These are phyloP conservation scores for Pseudogymnoascus sp. DNA, from an alignment of 2,329 filamentous ascomycete species.

Conservation along the genomic window DNA sequence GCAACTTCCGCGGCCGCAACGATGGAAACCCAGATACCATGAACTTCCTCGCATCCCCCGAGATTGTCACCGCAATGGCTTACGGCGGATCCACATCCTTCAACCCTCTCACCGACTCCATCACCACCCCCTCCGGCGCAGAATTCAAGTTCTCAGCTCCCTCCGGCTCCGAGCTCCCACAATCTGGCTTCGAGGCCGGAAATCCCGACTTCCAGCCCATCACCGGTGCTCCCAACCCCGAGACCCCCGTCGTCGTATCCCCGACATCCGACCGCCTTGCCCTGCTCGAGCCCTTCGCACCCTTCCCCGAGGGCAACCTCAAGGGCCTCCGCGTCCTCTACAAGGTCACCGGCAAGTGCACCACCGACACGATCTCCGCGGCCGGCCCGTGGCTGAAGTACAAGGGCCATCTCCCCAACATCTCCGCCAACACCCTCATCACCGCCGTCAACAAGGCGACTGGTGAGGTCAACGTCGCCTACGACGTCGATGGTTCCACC, in stretches of 20 bases:
- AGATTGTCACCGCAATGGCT: constrained; percentile 92
- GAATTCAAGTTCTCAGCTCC: constrained; percentile 80
- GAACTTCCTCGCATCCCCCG: constrained; percentile 97
- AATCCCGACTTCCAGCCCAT: constrained; percentile 66
- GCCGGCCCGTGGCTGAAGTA: constrained; percentile 98
- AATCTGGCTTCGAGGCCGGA: constrained; percentile 65
- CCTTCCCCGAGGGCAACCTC: constrained; percentile 73
- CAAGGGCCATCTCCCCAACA: constrained; percentile 98
- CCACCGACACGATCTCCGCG: constrained; percentile 96
- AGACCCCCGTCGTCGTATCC: constrained; percentile 66
- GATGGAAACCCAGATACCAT: constrained; percentile 95
- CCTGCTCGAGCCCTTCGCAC: constrained; percentile 78
- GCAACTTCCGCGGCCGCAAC: constrained; percentile 95
- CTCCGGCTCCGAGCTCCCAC: constrained; percentile 57
- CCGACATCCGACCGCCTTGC: constrained; percentile 87
- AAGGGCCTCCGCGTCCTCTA: constrained; percentile 76
- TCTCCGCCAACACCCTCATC: constrained; percentile 93
- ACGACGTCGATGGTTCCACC: constrained; percentile 70
- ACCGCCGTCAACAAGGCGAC: constrained; percentile 89
- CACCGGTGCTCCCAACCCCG: constrained; percentile 62
- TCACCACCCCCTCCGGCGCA: constrained; percentile 71
- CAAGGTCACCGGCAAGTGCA: constrained; percentile 97
- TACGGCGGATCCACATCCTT: constrained; percentile 91
- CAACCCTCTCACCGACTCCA: constrained; percentile 84
- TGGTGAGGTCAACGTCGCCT: constrained; percentile 83